phyloP scores from a whole-genome alignment of 176 grass and related monocot genomes.

The Zizania latifolia region DNA sequence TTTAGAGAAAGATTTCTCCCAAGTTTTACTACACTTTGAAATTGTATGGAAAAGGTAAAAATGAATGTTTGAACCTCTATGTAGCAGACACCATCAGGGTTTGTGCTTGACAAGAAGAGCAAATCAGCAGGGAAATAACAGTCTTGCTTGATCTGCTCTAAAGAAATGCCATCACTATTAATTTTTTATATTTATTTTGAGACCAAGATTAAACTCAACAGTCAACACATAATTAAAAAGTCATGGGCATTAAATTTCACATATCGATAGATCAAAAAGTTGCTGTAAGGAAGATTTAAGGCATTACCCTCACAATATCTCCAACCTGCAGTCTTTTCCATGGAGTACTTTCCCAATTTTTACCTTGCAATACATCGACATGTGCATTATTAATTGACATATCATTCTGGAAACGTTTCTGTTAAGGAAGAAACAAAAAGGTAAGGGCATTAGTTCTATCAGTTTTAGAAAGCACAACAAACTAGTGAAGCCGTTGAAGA shows the following conservation, averaged over 20 bases:
- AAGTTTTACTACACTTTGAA: conserved; percentile 5
- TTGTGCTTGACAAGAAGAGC: conserved; percentile 95
- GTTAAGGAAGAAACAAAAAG: conserved; percentile 47
- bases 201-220: conserved; percentile 8
- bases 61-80: conserved; percentile 72
- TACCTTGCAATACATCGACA: conserved; percentile 79
- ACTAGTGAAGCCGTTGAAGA: conserved; percentile 27
- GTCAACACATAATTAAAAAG: not conserved
- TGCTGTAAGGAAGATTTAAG: conserved; percentile 2
- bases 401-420: conserved; percentile 99
- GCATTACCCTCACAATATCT: conserved; percentile 94
- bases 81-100: conserved; percentile 96
- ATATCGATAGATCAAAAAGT: not conserved
- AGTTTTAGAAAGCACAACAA: conserved; percentile 32
- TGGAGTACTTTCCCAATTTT: conserved; percentile 75
- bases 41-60: conserved; percentile 8
- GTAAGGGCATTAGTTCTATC: conserved; percentile 20
- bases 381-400: conserved; percentile 86
- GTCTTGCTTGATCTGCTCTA: conserved; percentile 98
- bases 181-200: conserved; percentile 12
- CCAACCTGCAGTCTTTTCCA: conserved; percentile 98
- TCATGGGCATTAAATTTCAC: conserved; percentile 2
- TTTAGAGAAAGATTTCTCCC: not conserved
- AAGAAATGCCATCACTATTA: conserved; percentile 47
- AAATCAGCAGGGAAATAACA: conserved; percentile 91